phyloP scores from a whole-genome alignment of 2,329 filamentous ascomycete genomes.

The Atkinsonella hypoxylon region DNA sequence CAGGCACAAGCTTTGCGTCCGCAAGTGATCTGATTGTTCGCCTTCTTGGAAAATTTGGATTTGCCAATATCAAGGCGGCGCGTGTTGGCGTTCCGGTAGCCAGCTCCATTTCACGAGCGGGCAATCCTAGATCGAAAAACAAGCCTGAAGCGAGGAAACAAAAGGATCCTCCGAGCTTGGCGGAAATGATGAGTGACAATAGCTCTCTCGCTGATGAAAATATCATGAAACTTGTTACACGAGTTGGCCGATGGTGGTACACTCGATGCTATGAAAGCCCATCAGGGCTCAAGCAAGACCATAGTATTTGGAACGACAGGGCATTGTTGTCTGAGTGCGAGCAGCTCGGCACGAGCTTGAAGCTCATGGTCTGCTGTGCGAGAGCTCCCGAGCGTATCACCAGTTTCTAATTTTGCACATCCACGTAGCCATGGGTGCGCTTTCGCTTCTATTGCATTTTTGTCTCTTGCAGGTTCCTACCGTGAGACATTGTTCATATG shows the following conservation, averaged over 20 bases:
- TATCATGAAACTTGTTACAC: conserved; percentile 85
- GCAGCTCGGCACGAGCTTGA: conserved; percentile 74
- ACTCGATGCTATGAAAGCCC: conserved; percentile 76
- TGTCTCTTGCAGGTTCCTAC: not conserved
- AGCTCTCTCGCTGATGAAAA: conserved; percentile 64
- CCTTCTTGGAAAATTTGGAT: conserved; percentile 56
- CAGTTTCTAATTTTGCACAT: conserved; percentile 27
- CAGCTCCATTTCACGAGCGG: conserved; percentile 29
- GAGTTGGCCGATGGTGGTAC: conserved; percentile 95
- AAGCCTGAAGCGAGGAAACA: conserved; percentile 14
- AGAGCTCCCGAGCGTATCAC: conserved; percentile 57
- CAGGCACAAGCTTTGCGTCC: conserved; percentile 47
- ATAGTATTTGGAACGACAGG: conserved; percentile 68
- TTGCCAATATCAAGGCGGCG: conserved; percentile 61
- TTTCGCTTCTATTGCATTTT: not conserved
- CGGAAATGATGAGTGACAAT: conserved; percentile 62
- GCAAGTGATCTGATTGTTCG: conserved; percentile 51
- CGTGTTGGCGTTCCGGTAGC: conserved; percentile 67
- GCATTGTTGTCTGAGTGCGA: conserved; percentile 73
- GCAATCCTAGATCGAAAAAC: conserved; percentile 8
- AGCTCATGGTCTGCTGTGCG: conserved; percentile 83
- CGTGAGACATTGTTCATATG: not conserved
- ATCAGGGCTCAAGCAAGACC: conserved; percentile 31
- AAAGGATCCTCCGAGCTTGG: conserved; percentile 43
- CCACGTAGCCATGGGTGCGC: not conserved